These are phyloP conservation scores for Colletotrichum tabaci DNA, from an alignment of 2,329 filamentous ascomycete species.

Conservation along the genomic window DNA sequence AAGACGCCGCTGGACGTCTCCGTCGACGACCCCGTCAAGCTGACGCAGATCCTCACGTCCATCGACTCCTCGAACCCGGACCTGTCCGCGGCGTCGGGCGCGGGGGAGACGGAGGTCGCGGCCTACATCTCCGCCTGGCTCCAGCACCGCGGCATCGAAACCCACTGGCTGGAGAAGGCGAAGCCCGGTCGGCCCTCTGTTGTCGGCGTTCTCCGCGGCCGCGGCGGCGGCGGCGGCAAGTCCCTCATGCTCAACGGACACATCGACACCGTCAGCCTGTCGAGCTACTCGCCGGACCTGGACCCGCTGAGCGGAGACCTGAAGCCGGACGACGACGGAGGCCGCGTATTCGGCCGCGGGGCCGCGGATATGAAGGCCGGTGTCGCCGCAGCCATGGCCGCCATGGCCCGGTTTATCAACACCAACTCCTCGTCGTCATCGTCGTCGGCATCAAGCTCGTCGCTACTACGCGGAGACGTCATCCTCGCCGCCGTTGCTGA, in stretches of 20 bases:
- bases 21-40: slow-evolving; percentile 55
- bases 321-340: slow-evolving; percentile 50
- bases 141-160: slow-evolving; percentile 65
- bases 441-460: slow-evolving; percentile 51
- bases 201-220: slow-evolving; percentile 62
- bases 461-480: slow-evolving; percentile 61
- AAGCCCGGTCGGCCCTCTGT: slow-evolving; percentile 64
- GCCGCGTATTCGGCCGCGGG: slow-evolving; percentile 61
- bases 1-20: slow-evolving; percentile 57
- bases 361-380: slow-evolving; percentile 68
- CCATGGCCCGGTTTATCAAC: slow-evolving; percentile 46
- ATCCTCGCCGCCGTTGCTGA: slow-evolving; percentile 69
- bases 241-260: slow-evolving; percentile 69
- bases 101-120: slow-evolving; percentile 62
- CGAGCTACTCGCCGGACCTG: slow-evolving; percentile 57
- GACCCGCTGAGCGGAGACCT: slow-evolving; percentile 60
- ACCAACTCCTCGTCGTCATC: no score
- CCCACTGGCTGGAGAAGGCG: slow-evolving; percentile 62
- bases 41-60: slow-evolving; percentile 62
- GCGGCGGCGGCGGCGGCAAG: slow-evolving; percentile 57
- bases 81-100: slow-evolving; percentile 57
- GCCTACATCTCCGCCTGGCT: slow-evolving; percentile 65
- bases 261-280: slow-evolving; percentile 65
- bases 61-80: slow-evolving; percentile 66
- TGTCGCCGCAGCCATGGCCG: slow-evolving; percentile 61